phyloP scores from a whole-genome alignment of 352 stramenopile species.

The Globisporangium sylvaticum region DNA sequence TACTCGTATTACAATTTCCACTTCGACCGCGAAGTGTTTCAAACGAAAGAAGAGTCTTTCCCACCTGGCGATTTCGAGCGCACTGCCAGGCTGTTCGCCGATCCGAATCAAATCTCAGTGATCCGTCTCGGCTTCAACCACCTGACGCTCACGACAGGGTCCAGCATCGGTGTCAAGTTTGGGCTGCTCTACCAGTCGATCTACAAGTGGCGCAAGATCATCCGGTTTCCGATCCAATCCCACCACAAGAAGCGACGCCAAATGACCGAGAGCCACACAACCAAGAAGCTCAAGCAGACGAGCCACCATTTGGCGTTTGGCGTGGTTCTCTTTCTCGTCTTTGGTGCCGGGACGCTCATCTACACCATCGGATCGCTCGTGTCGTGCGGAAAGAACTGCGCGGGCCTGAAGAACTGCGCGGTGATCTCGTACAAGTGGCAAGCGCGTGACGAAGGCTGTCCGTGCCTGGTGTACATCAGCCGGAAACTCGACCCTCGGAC shows the following conservation, averaged over 20 bases:
- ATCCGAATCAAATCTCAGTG: constrained; percentile 35
- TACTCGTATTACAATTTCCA: constrained; percentile 40
- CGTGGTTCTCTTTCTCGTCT: constrained; percentile 11
- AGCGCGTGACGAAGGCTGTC: neutral
- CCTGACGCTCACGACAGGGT: constrained; percentile 31
- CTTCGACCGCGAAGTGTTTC: constrained; percentile 37
- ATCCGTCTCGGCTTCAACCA: constrained; percentile 45
- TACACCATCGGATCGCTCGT: constrained; percentile 16
- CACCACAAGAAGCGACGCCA: constrained; percentile 10
- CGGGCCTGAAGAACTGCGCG: constrained; percentile 5
- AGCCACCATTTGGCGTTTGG: constrained; percentile 15
- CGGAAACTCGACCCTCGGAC: constrained; percentile 6
- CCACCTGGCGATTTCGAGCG: constrained; percentile 29
- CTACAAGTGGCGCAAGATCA: constrained; percentile 25
- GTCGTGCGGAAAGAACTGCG: constrained; percentile 12
- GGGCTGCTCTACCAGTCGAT: constrained; percentile 19
- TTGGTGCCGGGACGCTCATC: constrained; percentile 8
- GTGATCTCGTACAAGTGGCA: constrained; percentile 21
- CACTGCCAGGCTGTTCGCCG: constrained; percentile 37
- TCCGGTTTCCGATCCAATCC: constrained; percentile 14
- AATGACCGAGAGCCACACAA: constrained; percentile 8
- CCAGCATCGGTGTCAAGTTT: constrained; percentile 17
- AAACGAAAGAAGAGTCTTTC: constrained; percentile 28
- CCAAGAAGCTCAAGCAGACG: constrained; percentile 13
- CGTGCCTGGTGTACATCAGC: constrained; percentile 19